Conservation (phyloP, 805 yeast species). For the Zygosaccharomyces bisporus region DNA sequence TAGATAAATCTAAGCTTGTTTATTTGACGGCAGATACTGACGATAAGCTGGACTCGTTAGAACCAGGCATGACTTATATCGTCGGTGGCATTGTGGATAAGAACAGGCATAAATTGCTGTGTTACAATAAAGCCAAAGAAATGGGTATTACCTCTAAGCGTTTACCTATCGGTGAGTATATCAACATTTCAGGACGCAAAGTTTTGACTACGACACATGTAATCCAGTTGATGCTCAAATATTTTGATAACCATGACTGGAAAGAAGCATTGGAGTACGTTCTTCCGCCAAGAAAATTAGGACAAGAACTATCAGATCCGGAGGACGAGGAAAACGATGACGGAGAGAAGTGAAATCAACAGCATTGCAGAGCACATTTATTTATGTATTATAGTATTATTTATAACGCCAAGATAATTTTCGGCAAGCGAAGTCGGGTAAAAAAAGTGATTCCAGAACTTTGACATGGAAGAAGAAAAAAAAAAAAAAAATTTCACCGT, state of each 20-base stretch:
- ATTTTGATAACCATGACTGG: slow-evolving; percentile 82
- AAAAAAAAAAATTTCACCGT: slow-evolving; percentile 1
- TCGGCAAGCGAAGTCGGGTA: slow-evolving; percentile 4
- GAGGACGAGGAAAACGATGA: slow-evolving; percentile 4
- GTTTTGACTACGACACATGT: slow-evolving; percentile 95
- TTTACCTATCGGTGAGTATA: slow-evolving; percentile 82
- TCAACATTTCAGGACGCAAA: slow-evolving; percentile 76
- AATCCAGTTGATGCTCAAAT: slow-evolving; percentile 77
- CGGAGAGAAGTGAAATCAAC: neutral
- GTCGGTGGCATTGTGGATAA: slow-evolving; percentile 97
- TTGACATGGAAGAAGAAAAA: slow-evolving; percentile 2
- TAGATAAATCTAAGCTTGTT: slow-evolving; percentile 44
- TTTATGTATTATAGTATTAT: neutral
- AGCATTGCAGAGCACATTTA: neutral
- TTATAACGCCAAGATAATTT: neutral
- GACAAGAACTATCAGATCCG: slow-evolving; percentile 7
- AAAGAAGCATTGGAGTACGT: slow-evolving; percentile 80
- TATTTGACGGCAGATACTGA: slow-evolving; percentile 88
- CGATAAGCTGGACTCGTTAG: slow-evolving; percentile 57
- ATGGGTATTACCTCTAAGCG: slow-evolving; percentile 70
- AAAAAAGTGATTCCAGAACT: neutral
- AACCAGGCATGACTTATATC: slow-evolving; percentile 70
- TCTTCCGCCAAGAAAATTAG: slow-evolving; percentile 72
- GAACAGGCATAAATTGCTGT: slow-evolving; percentile 77
- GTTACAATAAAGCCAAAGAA: slow-evolving; percentile 74